Base-by-base conservation (phyloP, 108 stramenopile species). In the Discostella stelligeroides region DNA sequence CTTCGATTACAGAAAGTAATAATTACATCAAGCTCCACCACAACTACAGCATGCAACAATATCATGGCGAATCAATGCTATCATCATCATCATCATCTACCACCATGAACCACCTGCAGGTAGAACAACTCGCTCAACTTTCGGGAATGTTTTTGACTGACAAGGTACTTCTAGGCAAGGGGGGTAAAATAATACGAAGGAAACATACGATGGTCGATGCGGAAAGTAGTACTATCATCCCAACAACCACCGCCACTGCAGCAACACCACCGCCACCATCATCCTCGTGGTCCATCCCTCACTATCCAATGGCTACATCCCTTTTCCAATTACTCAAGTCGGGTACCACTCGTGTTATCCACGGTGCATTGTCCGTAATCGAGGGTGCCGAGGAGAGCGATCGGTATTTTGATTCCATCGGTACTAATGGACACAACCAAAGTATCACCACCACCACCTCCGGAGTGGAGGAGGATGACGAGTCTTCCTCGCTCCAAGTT, bases 391-490 rank as follows among this genome's bases (percentile, higher is more conserved):
- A 61, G 25, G 40, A 41, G n/a, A 41, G 25, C 15, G 42, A 20
- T 28, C 10, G 11, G 5, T 25, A 25, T 40, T 9, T n/a, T 25
- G 60, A 61, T n/a, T n/a, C 13, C 4, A 45, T 45, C 6, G 34
- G 34, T 3, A 6, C 3, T 34, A 34, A 5, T 34, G 34, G 34
- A 34, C 34, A 34, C 34, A 3, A 34, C 34, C n/a, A n/a, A n/a
- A n/a, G n/a, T n/a, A n/a, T n/a, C n/a, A n/a, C n/a, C n/a, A n/a
- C n/a, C n/a, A n/a, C n/a, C n/a, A n/a, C n/a, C n/a, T n/a, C n/a
- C n/a, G n/a, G n/a, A n/a, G n/a, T n/a, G n/a, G n/a, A n/a, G n/a
- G 66, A 67, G 0, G 40, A 54, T 38, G 66, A 67, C 25, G 66
- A 67, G 40, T 12, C 20, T 9, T 67, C 15, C 53, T 37, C 34